Conservation (phyloP, 2,329 filamentous ascomycete genomes). For the Sporothrix humicola region DNA sequence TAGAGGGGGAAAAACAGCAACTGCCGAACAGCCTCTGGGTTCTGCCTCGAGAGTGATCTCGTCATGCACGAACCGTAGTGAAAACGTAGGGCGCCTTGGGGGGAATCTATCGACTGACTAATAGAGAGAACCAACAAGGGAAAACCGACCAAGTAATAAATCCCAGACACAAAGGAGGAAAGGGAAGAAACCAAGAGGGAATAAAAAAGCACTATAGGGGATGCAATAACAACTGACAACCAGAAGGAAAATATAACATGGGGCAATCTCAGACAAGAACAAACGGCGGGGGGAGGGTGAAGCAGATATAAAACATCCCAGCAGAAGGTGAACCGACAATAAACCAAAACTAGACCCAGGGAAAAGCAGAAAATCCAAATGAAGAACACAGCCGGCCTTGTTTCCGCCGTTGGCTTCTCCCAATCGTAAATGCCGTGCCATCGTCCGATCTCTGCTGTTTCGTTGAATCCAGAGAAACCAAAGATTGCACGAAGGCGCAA, state of each 20-base stretch:
- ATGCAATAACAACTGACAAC: too few relatives aligned
- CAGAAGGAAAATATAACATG: background rate
- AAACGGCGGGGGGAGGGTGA: background rate
- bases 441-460: conserved; percentile 2
- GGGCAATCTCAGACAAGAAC: conserved; percentile 24
- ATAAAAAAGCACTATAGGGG: background rate
- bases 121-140: conserved; percentile 13
- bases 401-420: background rate
- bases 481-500: background rate
- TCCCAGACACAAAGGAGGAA: background rate
- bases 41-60: conserved; percentile 35
- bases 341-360: background rate
- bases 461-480: background rate
- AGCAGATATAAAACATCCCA: conserved; percentile 8
- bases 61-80: conserved; percentile 21
- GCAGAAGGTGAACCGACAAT: background rate
- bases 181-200: background rate
- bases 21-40: conserved; percentile 31
- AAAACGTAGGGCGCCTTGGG: conserved; percentile 32
- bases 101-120: conserved; percentile 37
- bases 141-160: background rate
- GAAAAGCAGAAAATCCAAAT: background rate
- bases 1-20: conserved; percentile 24
- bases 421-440: background rate
- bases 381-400: background rate